Conservation (phyloP, 2,329 filamentous ascomycete genomes). For the Shiraia bambusicola region DNA sequence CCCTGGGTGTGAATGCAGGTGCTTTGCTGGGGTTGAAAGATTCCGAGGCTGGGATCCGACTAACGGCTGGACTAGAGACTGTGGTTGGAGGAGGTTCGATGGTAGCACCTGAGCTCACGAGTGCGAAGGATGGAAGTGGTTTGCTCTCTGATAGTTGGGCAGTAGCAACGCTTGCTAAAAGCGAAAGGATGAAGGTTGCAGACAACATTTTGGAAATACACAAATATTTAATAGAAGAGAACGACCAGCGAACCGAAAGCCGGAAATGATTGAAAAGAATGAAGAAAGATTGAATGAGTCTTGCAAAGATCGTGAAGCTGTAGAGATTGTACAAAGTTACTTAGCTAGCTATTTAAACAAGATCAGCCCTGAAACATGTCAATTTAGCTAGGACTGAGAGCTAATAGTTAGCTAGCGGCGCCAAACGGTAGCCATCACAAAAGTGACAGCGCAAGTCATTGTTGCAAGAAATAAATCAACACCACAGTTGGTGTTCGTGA, state of each 20-base stretch:
- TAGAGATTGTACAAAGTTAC: conserved; percentile 10
- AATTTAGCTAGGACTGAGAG: conserved; percentile 18
- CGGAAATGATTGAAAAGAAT: conserved; percentile 18
- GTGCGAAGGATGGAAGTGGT: conserved; percentile 20
- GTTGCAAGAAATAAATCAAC: conserved; percentile 17
- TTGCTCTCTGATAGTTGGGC: conserved; percentile 46
- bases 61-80: conserved; percentile 4
- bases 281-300: conserved; percentile 21
- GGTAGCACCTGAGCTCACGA: conserved; percentile 21
- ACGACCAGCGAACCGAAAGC: conserved; percentile 36
- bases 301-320: conserved; percentile 26
- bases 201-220: conserved; percentile 33
- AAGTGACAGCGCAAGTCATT: conserved; percentile 17
- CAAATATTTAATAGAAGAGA: conserved; percentile 34
- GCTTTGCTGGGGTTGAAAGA: conserved; percentile 18
- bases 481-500: conserved; percentile 3
- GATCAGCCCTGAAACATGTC: conserved; percentile 21
- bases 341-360: conserved; percentile 21
- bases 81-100: conserved; percentile 12
- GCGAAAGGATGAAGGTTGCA: conserved; percentile 35
- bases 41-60: conserved; percentile 14
- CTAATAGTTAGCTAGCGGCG: conserved; percentile 14
- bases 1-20: conserved; percentile 19
- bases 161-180: conserved; percentile 37
- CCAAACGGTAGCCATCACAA: conserved; percentile 17